Evolutionary conservation across 139 green algal genomes (phyloP).

Genomic region (Tetradesmus lagerheimii): DNA sequence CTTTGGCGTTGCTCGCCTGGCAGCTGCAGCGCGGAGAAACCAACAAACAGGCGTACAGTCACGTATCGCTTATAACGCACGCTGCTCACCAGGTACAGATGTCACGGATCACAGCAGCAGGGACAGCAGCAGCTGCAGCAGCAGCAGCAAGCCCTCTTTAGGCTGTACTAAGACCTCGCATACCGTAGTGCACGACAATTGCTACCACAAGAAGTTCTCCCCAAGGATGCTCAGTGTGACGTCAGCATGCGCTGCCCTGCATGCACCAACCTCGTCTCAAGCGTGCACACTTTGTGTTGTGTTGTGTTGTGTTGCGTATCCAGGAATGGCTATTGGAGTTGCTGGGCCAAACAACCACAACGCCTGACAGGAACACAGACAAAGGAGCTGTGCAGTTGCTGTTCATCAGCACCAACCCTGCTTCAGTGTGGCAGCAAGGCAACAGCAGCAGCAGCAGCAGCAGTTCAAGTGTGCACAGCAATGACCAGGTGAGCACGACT

Average conservation of each 20-base stretch:
- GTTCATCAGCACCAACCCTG: not conserved
- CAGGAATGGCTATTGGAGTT: not conserved
- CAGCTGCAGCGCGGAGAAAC: conserved; percentile 11
- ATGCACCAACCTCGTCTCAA: too few relatives aligned
- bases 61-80: conserved; percentile 43
- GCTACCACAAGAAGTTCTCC: too few relatives aligned
- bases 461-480: not conserved
- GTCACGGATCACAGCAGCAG: not conserved
- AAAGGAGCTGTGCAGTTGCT: not conserved
- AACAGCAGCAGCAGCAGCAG: conserved; percentile 7
- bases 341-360: not conserved
- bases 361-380: not conserved
- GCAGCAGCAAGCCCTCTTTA: not conserved
- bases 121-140: not conserved
- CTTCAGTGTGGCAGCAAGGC: not conserved
- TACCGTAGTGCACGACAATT: too few relatives aligned
- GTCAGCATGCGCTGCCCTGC: too few relatives aligned
- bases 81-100: conserved; percentile 22
- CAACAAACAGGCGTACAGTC: not conserved
- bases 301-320: not conserved
- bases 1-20: conserved; percentile 31
- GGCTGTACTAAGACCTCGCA: too few relatives aligned
- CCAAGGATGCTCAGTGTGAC: too few relatives aligned
- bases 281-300: too few relatives aligned
- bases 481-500: not conserved